Conservation (phyloP, 805 yeast species). For the Candida alai region DNA sequence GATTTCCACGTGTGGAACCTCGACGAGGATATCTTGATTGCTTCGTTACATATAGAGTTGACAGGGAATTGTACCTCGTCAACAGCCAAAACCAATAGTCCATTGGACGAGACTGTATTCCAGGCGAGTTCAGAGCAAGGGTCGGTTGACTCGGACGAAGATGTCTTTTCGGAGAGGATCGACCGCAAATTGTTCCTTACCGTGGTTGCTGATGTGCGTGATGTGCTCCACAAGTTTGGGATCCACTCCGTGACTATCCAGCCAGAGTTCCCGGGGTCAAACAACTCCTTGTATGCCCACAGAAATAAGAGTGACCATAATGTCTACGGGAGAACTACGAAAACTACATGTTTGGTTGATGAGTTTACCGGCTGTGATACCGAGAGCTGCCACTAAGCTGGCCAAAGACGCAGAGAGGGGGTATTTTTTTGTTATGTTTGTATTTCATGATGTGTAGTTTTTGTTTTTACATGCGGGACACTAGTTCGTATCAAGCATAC, state of each 20-base stretch:
- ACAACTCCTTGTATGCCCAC: slow-evolving; percentile 4
- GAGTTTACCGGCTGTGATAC: slow-evolving; percentile 29
- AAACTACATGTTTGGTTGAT: slow-evolving; percentile 26
- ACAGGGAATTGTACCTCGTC: slow-evolving; percentile 10
- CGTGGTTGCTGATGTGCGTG: slow-evolving; percentile 74
- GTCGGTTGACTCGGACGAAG: slow-evolving; percentile 10
- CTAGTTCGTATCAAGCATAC: not conserved
- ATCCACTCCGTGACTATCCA: slow-evolving; percentile 94
- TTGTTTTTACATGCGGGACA: too few species aligned
- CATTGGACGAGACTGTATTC: too few species aligned
- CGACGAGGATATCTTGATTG: slow-evolving; percentile 81
- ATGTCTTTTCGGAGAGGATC: slow-evolving; percentile 46
- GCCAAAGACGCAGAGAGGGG: not conserved
- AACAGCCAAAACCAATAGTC: not conserved
- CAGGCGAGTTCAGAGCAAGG: slow-evolving; percentile 15
- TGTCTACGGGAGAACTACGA: slow-evolving; percentile 30
- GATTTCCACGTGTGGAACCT: slow-evolving; percentile 97
- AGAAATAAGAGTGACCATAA: slow-evolving; percentile 6
- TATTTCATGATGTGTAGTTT: not conserved
- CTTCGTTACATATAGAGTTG: slow-evolving; percentile 84
- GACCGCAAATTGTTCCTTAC: slow-evolving; percentile 46
- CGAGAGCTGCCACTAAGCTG: slow-evolving; percentile 7
- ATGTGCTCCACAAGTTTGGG: slow-evolving; percentile 76
- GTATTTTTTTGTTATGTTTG: slow-evolving; percentile 5
- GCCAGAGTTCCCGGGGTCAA: slow-evolving; percentile 66